Evolutionary conservation across 768 basidiomycete species (phyloP).

Genomic region (Trametes punicea): DNA sequence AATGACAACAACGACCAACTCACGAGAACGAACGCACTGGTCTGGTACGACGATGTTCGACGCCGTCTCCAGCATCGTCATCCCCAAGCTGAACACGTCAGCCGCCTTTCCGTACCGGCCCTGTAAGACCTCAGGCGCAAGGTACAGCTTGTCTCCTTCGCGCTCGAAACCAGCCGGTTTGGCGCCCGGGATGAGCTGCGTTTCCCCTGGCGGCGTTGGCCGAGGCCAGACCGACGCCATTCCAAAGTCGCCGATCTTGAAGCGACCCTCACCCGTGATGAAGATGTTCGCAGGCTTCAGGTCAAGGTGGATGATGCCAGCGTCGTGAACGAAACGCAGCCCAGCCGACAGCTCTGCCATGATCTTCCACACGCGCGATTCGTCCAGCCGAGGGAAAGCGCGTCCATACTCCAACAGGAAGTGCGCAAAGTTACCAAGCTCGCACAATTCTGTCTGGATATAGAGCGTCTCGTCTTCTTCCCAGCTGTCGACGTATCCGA

Average conservation of each 20-base stretch:
- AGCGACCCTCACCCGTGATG: conserved; percentile 77
- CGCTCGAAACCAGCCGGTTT: conserved; percentile 63
- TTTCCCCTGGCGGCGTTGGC: conserved; percentile 33
- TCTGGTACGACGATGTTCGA: conserved; percentile 96
- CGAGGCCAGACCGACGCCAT: conserved; percentile 96
- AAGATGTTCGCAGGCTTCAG: conserved; percentile 98
- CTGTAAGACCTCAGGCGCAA: conserved; percentile 93
- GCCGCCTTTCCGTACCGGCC: conserved; percentile 91
- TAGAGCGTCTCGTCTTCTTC: conserved; percentile 85
- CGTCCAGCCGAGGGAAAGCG: conserved; percentile 79
- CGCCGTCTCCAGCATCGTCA: conserved; percentile 93
- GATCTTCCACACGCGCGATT: conserved; percentile 95
- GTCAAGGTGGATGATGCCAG: conserved; percentile 91
- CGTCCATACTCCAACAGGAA: conserved; percentile 93
- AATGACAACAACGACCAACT: conserved; percentile 14
- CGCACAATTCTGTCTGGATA: conserved; percentile 94
- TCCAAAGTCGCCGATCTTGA: conserved; percentile 98
- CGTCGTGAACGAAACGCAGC: conserved; percentile 83
- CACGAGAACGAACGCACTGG: conserved; percentile 58
- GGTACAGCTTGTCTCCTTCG: conserved; percentile 95
- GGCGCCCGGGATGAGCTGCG: conserved; percentile 19
- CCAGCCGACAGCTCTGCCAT: conserved; percentile 87
- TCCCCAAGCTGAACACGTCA: conserved; percentile 96
- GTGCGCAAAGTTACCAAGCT: conserved; percentile 84
- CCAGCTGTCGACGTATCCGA: conserved; percentile 93